phyloP scores from a whole-genome alignment of 108 stramenopile genomes.

The Nannochloropsis oceanica region DNA sequence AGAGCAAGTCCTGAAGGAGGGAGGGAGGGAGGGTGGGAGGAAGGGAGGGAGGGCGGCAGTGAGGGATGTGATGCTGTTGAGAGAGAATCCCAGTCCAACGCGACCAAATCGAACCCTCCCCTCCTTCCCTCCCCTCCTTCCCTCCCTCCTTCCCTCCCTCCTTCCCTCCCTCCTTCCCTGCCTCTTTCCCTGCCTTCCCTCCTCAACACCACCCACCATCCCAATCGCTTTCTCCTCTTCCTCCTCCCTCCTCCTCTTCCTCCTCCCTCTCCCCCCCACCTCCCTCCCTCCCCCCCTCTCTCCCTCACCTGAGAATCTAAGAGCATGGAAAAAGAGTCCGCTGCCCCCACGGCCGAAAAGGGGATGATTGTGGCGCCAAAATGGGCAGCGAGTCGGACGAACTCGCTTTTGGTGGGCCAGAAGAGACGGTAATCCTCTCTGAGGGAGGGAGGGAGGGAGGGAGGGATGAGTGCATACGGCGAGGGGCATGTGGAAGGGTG shows the following conservation, averaged over 20 bases:
- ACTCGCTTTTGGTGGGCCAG: conserved; percentile 80
- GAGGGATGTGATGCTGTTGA: no score
- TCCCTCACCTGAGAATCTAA: neutral
- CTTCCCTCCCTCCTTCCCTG: no score
- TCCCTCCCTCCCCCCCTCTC: conserved; percentile 6
- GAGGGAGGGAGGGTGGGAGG: no score
- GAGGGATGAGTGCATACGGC: no score
- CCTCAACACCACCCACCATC: conserved; percentile 31
- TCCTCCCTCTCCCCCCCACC: conserved; percentile 49
- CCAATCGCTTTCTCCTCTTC: conserved; percentile 31
- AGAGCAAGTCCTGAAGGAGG: no score
- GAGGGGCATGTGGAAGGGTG: neutral
- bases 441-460: no score
- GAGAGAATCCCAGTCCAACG: no score
- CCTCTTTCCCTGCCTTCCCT: no score
- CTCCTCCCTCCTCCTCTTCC: conserved; percentile 58
- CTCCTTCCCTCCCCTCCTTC: no score
- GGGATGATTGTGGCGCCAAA: conserved; percentile 85
- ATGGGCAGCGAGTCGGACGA: conserved; percentile 68
- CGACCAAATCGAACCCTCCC: no score
- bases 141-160: no score
- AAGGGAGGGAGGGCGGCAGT: no score
- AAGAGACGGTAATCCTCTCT: conserved; percentile 67
- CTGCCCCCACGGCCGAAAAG: conserved; percentile 68
- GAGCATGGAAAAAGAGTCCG: conserved; percentile 51